Evolutionary conservation across 179 eudicot genomes (phyloP), one percentile per base, ranked within the genome.

Genomic region (Beta lomatogona): DNA sequence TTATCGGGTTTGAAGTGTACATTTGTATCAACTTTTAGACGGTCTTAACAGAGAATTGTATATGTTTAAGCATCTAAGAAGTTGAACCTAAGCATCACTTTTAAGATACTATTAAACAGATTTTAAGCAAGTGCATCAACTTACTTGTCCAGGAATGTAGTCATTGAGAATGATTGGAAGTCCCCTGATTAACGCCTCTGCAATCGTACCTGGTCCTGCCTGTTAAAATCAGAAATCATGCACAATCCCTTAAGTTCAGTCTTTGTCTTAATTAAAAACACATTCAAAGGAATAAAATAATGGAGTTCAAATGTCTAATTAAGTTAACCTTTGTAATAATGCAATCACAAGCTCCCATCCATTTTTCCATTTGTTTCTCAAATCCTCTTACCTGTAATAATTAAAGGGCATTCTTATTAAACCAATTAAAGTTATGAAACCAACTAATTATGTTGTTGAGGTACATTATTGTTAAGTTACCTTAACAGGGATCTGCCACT

Each of bases 141-240:
- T 83, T 81, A 93, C 98, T 86, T 94, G 98, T 80, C 98, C 98
- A 3, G 98, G 96, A 82, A 94, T 93, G 86, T 88, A 94, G 80
- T 93, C 98, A 46, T 94, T 94, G 53, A 94, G 97, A 83, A 94
- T 89, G 80, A 93, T 93, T 6, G 98, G 98, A 84, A 94, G 96
- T 18, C 98, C 98, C 81, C 94, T 79, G 77, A 94, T 94, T 88
- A 93, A 83, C 12, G 98, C 97, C 83, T 94, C 98, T n/a, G 98
- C 92, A 78, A 94, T 94, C 36, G 98, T 94, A 67, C 98, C 98
- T 15, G 98, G 98, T 72, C 98, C 98, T 44, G 98, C 98, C 98
- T 94, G 85, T 45, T 71, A 57, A 77, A 82, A 15, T 9, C 73
- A 73, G 36, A 53, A 79, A 58, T 58, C 71, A 31, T 80, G 69